These are phyloP conservation scores for Parachaetomium inaequale DNA, from an alignment of 495 filamentous ascomycete genomes.

Conservation along the genomic window DNA sequence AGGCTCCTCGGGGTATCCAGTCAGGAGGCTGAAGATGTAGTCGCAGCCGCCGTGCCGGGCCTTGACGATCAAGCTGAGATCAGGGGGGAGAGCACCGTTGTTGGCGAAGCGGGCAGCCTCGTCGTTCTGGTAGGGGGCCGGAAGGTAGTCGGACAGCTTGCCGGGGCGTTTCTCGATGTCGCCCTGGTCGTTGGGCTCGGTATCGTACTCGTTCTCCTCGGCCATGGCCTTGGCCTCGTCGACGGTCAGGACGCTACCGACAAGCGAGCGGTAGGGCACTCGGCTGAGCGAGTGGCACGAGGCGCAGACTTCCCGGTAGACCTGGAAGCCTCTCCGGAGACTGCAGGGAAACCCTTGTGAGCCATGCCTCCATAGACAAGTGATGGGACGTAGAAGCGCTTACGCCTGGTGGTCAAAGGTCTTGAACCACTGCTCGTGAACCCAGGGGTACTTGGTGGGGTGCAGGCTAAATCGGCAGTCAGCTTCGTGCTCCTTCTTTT, in stretches of 20 bases:
- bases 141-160: conserved; percentile 97
- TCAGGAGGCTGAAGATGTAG: conserved; percentile 95
- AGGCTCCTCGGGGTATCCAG: conserved; percentile 97
- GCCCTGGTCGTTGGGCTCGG: conserved; percentile 95
- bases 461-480: conserved; percentile 66
- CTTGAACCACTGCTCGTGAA: conserved; percentile 81
- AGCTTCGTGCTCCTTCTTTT: conserved; percentile 21
- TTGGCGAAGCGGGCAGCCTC: conserved; percentile 97
- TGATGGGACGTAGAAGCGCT: conserved; percentile 45
- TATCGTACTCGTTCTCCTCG: conserved; percentile 97
- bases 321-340: conserved; percentile 98
- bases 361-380: not conserved
- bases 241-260: conserved; percentile 88
- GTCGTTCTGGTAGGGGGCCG: conserved; percentile 93
- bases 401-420: conserved; percentile 97
- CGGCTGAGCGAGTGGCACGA: conserved; percentile 94
- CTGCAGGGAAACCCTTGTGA: conserved; percentile 43
- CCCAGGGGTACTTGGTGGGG: conserved; percentile 90
- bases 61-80: conserved; percentile 97
- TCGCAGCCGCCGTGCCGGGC: conserved; percentile 95
- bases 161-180: conserved; percentile 97
- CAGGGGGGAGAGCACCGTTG: conserved; percentile 94
- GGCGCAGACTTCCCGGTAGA: conserved; percentile 98
- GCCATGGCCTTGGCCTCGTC: conserved; percentile 96
- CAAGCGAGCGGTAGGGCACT: conserved; percentile 88